Percentiles rank a stretch among this genome's conserved stretches.
Evolutionary conservation across 2,329 filamentous ascomycete species (phyloP).

Genomic region (Alternaria infectoria): DNA sequence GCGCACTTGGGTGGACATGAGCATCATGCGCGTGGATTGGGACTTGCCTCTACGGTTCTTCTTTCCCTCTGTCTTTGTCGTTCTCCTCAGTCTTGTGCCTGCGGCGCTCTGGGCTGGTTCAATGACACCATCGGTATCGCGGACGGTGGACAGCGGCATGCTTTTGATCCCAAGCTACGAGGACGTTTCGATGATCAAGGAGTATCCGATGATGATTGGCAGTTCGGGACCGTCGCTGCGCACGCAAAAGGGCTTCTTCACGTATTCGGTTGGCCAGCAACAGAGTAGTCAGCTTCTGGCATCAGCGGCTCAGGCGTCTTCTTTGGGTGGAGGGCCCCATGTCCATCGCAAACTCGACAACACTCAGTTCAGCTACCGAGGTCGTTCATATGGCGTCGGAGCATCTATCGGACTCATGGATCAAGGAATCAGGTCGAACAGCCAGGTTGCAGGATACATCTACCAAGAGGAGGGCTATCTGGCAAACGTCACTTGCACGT

Average conservation of each 20-base stretch:
- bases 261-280: conserved; percentile 33
- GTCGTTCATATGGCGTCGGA: conserved; percentile 53
- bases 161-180: conserved; percentile 31
- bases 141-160: conserved; percentile 21
- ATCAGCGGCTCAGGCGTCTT: conserved; percentile 32
- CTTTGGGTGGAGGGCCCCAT: conserved; percentile 15
- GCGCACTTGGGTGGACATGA: conserved; percentile 38
- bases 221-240: conserved; percentile 30
- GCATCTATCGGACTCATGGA: conserved; percentile 45
- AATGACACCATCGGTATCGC: conserved; percentile 32
- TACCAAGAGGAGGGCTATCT: conserved; percentile 47
- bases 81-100: conserved; percentile 33
- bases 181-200: conserved; percentile 33
- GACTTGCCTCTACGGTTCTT: conserved; percentile 38
- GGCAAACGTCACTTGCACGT: conserved; percentile 43
- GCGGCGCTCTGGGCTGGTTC: conserved; percentile 40
- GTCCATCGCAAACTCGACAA: conserved; percentile 37
- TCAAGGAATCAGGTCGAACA: conserved; percentile 19
- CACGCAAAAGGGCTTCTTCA: conserved; percentile 33
- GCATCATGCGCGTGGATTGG: conserved; percentile 33
- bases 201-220: conserved; percentile 36
- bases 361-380: conserved; percentile 34
- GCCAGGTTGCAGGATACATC: conserved; percentile 32
- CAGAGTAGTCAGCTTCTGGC: conserved; percentile 32
- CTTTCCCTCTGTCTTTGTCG: conserved; percentile 28